Conservation (phyloP, 2,329 filamentous ascomycete genomes). For the Sporothrix humicola region DNA sequence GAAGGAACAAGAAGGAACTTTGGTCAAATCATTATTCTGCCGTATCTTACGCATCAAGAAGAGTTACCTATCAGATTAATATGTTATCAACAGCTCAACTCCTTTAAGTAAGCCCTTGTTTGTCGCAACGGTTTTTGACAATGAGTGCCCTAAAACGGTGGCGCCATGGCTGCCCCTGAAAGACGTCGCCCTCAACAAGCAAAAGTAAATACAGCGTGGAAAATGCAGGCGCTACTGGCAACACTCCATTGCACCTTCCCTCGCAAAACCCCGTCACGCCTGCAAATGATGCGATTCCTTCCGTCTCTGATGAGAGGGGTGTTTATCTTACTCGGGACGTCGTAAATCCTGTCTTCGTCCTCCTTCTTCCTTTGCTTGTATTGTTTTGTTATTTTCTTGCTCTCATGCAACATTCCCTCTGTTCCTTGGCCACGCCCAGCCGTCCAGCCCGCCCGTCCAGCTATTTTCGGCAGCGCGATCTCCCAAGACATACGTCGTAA, state of each 20-base stretch:
- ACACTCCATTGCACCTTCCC: slow-evolving; percentile 21
- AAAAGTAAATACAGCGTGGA: not conserved
- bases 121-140: not conserved
- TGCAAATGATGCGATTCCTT: slow-evolving; percentile 26
- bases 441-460: slow-evolving; percentile 18
- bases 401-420: not conserved
- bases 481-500: slow-evolving; percentile 15
- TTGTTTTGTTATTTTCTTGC: not conserved
- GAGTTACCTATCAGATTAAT: too few relatives aligned
- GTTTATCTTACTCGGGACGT: slow-evolving; percentile 10
- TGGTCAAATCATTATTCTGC: not conserved
- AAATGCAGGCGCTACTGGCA: not conserved
- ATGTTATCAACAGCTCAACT: not conserved
- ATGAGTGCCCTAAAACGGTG: not conserved
- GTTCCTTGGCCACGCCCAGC: not conserved
- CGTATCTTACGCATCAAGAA: too few relatives aligned
- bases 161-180: not conserved
- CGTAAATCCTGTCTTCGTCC: not conserved
- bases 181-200: too few relatives aligned
- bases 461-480: slow-evolving; percentile 23
- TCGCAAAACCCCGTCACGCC: not conserved
- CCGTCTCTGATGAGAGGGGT: slow-evolving; percentile 10
- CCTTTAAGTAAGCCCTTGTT: not conserved
- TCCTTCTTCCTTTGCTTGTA: not conserved
- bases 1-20: not conserved